phyloP scores from a whole-genome alignment of 768 basidiomycete species.

The Tricholoma saponaceum region DNA sequence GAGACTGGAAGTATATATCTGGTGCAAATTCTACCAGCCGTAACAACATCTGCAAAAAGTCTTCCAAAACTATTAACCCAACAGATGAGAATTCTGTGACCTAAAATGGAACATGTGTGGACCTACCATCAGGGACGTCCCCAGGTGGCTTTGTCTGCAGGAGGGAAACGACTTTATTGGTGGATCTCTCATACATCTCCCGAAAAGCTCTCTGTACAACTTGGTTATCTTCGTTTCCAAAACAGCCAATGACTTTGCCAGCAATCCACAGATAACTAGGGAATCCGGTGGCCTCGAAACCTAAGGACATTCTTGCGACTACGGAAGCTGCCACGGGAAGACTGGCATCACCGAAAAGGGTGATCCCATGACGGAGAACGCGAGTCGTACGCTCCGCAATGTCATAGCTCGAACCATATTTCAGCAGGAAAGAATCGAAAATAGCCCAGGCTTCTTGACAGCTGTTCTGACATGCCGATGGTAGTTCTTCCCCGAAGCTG shows the following conservation, averaged over 20 bases:
- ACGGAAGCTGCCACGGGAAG: slow-evolving; percentile 68
- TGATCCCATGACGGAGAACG: slow-evolving; percentile 78
- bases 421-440: slow-evolving; percentile 74
- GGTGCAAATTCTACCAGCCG: slow-evolving; percentile 67
- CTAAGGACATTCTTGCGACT: slow-evolving; percentile 67
- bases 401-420: slow-evolving; percentile 71
- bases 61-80: slow-evolving; percentile 73
- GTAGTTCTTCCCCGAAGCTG: slow-evolving; percentile 79
- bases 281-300: slow-evolving; percentile 78
- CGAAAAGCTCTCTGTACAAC: slow-evolving; percentile 54
- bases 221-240: slow-evolving; percentile 61
- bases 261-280: slow-evolving; percentile 93
- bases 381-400: slow-evolving; percentile 83
- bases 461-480: slow-evolving; percentile 72
- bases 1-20: slow-evolving; percentile 73
- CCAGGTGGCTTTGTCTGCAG: slow-evolving; percentile 65
- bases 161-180: slow-evolving; percentile 61
- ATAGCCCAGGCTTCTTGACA: slow-evolving; percentile 80
- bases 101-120: background rate
- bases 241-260: slow-evolving; percentile 78
- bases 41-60: slow-evolving; percentile 80
- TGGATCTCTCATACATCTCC: slow-evolving; percentile 71
- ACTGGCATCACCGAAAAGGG: slow-evolving; percentile 69
- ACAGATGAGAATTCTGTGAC: background rate
- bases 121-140: slow-evolving; percentile 86